A percentile compares a stretch with the other conserved stretches of the same genome.
phyloP scores from a whole-genome alignment of 345 rosid species.

The Litchi chinensis region DNA sequence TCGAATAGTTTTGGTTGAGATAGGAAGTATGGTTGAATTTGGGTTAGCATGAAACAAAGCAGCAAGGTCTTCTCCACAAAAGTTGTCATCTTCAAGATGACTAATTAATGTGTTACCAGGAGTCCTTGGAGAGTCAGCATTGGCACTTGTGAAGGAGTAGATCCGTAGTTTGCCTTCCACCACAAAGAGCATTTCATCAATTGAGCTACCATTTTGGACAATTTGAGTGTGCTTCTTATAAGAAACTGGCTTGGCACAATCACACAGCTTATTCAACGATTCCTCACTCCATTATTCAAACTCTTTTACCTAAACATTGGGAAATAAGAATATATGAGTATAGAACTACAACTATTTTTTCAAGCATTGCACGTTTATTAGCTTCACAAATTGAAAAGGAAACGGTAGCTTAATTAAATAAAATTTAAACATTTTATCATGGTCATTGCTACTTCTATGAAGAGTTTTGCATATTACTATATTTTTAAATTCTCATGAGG shows the following conservation, averaged over 20 bases:
- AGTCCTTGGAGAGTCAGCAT: neutral
- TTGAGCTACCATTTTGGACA: neutral
- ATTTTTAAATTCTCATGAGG: too few relatives aligned
- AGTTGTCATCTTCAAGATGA: conserved; percentile 53
- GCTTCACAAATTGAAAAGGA: too few relatives aligned
- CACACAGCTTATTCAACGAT: neutral
- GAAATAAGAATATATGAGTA: too few relatives aligned
- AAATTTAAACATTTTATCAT: too few relatives aligned
- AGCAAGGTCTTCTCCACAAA: conserved; percentile 58
- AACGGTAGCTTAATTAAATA: too few relatives aligned
- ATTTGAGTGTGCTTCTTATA: neutral
- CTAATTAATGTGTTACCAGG: neutral
- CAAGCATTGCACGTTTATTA: too few relatives aligned
- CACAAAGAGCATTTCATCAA: conserved; percentile 10
- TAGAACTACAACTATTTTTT: too few relatives aligned
- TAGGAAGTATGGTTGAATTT: neutral
- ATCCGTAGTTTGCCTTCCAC: neutral
- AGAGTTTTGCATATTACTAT: too few relatives aligned
- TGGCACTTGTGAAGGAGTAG: neutral
- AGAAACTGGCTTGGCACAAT: neutral
- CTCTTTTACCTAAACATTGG: neutral
- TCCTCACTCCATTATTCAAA: neutral
- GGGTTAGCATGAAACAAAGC: neutral
- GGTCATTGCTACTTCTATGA: too few relatives aligned
- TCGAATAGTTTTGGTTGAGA: conserved; percentile 8